phyloP scores from a whole-genome alignment of 1,284 basidiomycete genomes.

The Trichosporon faecale region DNA sequence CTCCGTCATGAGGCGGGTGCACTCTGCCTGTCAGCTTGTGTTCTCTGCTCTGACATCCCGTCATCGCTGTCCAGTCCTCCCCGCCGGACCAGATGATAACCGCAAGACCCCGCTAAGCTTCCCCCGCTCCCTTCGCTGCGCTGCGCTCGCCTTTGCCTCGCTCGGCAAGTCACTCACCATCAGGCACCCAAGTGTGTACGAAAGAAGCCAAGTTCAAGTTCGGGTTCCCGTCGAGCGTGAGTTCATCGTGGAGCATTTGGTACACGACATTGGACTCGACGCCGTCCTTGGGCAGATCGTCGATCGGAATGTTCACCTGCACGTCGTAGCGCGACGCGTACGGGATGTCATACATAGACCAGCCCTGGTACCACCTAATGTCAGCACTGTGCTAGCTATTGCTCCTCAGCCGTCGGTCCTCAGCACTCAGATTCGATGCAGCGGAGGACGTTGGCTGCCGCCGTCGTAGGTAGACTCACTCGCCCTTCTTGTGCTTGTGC shows the following conservation, averaged over 20 bases:
- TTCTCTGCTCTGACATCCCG: too few species aligned
- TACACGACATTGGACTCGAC: slow-evolving; percentile 58
- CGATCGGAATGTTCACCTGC: slow-evolving; percentile 48
- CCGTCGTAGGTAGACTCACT: too few species aligned
- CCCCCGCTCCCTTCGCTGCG: too few species aligned
- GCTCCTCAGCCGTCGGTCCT: too few species aligned
- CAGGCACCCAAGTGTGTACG: slow-evolving; percentile 67
- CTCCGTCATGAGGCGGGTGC: slow-evolving; percentile 71
- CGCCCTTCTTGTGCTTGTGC: background rate
- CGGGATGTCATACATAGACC: slow-evolving; percentile 39
- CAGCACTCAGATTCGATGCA: too few species aligned
- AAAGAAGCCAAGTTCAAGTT: slow-evolving; percentile 75
- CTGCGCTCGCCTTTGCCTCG: background rate
- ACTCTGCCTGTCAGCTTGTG: slow-evolving; percentile 42
- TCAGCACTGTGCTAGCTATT: too few species aligned
- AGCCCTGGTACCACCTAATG: slow-evolving; percentile 22
- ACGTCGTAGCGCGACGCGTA: slow-evolving; percentile 47
- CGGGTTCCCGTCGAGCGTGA: slow-evolving; percentile 73
- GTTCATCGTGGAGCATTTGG: slow-evolving; percentile 79
- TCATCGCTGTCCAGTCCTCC: too few species aligned
- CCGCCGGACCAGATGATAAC: too few species aligned
- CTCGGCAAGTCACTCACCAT: slow-evolving; percentile 20
- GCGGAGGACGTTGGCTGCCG: too few species aligned
- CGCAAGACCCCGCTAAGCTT: too few species aligned
- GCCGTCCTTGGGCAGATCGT: slow-evolving; percentile 51